These are phyloP conservation scores for Madurella fahalii DNA, from an alignment of 2,329 filamentous ascomycete genomes.

Conservation along the genomic window DNA sequence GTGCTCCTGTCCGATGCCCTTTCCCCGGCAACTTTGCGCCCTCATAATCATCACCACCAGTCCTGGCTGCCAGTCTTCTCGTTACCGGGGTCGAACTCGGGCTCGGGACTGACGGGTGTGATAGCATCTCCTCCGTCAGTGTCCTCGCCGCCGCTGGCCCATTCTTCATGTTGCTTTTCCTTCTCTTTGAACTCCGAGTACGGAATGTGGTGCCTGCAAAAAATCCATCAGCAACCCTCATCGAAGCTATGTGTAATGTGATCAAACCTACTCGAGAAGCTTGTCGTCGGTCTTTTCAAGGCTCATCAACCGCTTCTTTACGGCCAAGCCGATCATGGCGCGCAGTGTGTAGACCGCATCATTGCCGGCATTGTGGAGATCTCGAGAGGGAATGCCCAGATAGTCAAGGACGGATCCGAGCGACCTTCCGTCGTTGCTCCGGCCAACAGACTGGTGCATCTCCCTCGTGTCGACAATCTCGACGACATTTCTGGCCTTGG, in stretches of 20 bases:
- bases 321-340: conserved; percentile 62
- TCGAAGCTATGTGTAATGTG: background rate
- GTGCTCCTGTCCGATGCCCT: too few species aligned
- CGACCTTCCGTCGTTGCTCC: conserved; percentile 48
- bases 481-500: conserved; percentile 49
- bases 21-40: background rate
- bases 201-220: conserved; percentile 11
- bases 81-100: background rate
- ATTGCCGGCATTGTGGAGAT: conserved; percentile 85
- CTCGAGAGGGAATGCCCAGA: conserved; percentile 57
- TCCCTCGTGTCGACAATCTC: conserved; percentile 69
- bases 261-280: conserved; percentile 5
- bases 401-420: conserved; percentile 60
- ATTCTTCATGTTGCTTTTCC: conserved; percentile 28
- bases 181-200: conserved; percentile 19
- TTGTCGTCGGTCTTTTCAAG: conserved; percentile 8
- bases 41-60: background rate
- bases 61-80: background rate
- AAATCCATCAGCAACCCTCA: background rate
- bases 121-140: conserved; percentile 28
- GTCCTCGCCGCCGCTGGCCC: conserved; percentile 31
- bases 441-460: conserved; percentile 62
- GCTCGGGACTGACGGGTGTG: background rate
- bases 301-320: conserved; percentile 32
- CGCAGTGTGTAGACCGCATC: conserved; percentile 78